phyloP scores from a whole-genome alignment of 495 filamentous ascomycete genomes.

The Jackrogersella multiformis region DNA sequence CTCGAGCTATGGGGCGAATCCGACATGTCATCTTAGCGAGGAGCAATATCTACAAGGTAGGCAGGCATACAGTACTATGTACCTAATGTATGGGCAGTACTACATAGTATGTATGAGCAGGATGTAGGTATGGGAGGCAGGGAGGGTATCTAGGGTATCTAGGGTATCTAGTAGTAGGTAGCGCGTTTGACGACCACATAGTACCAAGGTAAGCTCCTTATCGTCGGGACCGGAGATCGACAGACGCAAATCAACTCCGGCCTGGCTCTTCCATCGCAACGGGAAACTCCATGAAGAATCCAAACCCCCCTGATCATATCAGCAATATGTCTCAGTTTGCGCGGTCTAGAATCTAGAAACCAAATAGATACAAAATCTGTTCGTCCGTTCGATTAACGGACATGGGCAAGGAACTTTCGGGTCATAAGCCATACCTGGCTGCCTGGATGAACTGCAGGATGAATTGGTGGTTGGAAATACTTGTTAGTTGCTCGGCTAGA shows the following conservation, averaged over 20 bases:
- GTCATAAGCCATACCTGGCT: slow-evolving; percentile 3
- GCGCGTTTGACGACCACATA: slow-evolving; percentile 15
- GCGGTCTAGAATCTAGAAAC: not conserved
- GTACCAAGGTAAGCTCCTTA: slow-evolving; percentile 8
- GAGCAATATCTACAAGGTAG: not conserved
- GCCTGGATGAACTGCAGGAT: too few species aligned
- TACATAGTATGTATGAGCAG: too few species aligned
- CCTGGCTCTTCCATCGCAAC: not conserved
- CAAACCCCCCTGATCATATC: not conserved
- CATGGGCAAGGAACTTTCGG: not conserved
- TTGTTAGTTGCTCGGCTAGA: slow-evolving; percentile 10
- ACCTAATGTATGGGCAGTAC: too few species aligned
- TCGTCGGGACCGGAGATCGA: slow-evolving; percentile 13
- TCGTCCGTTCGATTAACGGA: not conserved
- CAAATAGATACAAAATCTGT: not conserved
- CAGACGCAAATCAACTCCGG: slow-evolving; percentile 11
- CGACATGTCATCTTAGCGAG: slow-evolving; percentile 26
- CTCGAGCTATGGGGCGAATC: slow-evolving; percentile 13
- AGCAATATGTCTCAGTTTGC: not conserved
- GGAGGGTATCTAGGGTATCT: too few species aligned
- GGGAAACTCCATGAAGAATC: slow-evolving; percentile 12
- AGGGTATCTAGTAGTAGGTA: too few species aligned
- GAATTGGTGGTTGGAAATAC: slow-evolving; percentile 11
- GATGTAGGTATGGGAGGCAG: not conserved
- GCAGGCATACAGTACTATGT: too few species aligned